Evolutionary conservation across 106 monocot genomes (phyloP).

Genomic region (Dendrobium chrysotoxum): DNA sequence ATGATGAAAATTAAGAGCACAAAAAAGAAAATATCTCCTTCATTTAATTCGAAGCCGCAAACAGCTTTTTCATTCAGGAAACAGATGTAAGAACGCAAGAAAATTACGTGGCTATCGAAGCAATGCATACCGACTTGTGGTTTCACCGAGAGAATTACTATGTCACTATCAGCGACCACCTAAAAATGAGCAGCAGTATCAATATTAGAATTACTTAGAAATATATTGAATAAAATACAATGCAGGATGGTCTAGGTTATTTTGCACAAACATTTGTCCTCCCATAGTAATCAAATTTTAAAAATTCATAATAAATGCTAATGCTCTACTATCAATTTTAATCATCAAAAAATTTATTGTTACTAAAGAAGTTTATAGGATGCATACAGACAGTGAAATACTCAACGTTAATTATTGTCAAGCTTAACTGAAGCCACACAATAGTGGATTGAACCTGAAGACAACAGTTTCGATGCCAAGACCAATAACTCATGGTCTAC

Average conservation of each 20-base stretch:
- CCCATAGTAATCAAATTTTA: neutral
- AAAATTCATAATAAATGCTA: neutral
- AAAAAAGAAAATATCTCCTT: neutral
- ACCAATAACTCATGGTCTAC: too few relatives aligned
- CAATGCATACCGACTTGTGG: slow-evolving; percentile 74
- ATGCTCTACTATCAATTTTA: too few relatives aligned
- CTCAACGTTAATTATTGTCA: neutral
- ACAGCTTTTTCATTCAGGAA: neutral
- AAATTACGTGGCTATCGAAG: neutral
- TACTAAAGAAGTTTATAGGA: neutral
- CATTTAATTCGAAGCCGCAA: neutral
- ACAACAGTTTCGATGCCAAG: too few relatives aligned
- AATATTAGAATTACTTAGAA: neutral
- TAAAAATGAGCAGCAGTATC: slow-evolving; percentile 19
- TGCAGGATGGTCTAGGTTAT: neutral
- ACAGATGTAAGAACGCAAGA: neutral
- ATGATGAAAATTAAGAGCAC: neutral
- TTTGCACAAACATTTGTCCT: neutral
- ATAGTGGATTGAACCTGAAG: too few relatives aligned
- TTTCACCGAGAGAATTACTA: slow-evolving; percentile 85
- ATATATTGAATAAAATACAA: neutral
- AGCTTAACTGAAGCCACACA: neutral
- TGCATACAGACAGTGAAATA: neutral
- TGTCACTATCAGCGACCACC: slow-evolving; percentile 72
- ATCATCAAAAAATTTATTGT: neutral